phyloP scores from a whole-genome alignment of 164 flowering plant species.

The Cinnamomum micranthum region DNA sequence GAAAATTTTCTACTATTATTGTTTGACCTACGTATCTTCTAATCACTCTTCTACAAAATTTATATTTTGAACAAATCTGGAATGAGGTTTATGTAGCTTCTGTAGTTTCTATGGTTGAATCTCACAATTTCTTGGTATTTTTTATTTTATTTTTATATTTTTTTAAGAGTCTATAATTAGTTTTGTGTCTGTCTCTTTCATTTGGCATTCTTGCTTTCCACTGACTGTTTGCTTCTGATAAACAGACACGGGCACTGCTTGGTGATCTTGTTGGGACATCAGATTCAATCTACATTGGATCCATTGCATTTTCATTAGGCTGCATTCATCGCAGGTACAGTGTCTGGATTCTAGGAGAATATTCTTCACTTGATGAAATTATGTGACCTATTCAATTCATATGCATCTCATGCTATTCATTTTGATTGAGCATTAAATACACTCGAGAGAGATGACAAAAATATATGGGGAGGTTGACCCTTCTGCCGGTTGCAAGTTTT shows the following conservation, averaged over 20 bases:
- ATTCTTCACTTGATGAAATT: background rate
- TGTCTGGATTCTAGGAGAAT: background rate
- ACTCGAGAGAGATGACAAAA: too few relatives aligned
- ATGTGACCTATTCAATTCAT: too few relatives aligned
- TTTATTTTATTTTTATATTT: too few relatives aligned
- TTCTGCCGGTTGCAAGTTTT: too few relatives aligned
- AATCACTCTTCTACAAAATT: too few relatives aligned
- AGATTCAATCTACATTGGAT: slow-evolving; percentile 71
- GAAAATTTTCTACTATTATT: too few relatives aligned
- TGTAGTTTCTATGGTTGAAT: background rate
- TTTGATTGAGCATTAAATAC: too few relatives aligned
- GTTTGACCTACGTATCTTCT: background rate
- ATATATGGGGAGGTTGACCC: too few relatives aligned
- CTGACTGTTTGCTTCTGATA: slow-evolving; percentile 10
- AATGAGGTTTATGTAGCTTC: background rate
- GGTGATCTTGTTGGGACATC: slow-evolving; percentile 55
- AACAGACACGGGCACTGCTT: slow-evolving; percentile 64
- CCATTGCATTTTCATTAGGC: slow-evolving; percentile 87
- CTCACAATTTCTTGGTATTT: background rate
- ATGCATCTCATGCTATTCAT: too few relatives aligned
- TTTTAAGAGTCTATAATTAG: background rate
- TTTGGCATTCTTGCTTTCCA: background rate
- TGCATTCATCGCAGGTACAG: slow-evolving; percentile 89
- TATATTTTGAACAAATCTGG: too few relatives aligned
- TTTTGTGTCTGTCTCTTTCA: background rate